These are phyloP conservation scores for Diaporthe longicolla DNA, from an alignment of 2,329 filamentous ascomycete genomes.

Conservation along the genomic window DNA sequence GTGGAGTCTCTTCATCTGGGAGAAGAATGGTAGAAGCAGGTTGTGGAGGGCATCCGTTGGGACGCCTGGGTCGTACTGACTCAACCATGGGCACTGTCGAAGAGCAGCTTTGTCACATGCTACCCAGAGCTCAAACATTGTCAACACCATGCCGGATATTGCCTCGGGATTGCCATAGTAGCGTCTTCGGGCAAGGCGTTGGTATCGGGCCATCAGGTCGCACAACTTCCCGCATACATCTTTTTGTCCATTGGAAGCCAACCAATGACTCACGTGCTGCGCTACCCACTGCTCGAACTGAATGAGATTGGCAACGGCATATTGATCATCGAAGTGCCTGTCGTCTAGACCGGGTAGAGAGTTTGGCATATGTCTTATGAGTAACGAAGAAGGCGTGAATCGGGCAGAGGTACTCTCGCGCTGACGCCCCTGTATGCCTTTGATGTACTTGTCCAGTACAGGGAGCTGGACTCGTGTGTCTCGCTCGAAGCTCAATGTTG, in stretches of 20 bases:
- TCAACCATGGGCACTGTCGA: conserved; percentile 55
- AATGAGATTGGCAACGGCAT: conserved; percentile 48
- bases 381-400: conserved; percentile 7
- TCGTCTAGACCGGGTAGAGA: conserved; percentile 14
- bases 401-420: background rate
- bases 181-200: conserved; percentile 43
- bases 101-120: conserved; percentile 65
- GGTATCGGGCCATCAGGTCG: conserved; percentile 53
- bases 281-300: conserved; percentile 66
- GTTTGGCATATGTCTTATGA: background rate
- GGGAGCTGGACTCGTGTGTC: conserved; percentile 42
- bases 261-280: conserved; percentile 56
- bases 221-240: conserved; percentile 50
- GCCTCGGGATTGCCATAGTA: conserved; percentile 61
- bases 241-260: conserved; percentile 43
- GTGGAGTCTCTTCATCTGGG: conserved; percentile 61
- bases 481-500: conserved; percentile 42
- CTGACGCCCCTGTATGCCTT: background rate
- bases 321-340: conserved; percentile 31
- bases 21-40: conserved; percentile 59
- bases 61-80: conserved; percentile 63
- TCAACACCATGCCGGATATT: conserved; percentile 69
- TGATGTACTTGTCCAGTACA: conserved; percentile 39
- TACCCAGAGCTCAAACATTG: conserved; percentile 70
- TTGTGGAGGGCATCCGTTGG: conserved; percentile 55